Conservation (phyloP, 345 rosid genomes). For the Brassica nigra region DNA sequence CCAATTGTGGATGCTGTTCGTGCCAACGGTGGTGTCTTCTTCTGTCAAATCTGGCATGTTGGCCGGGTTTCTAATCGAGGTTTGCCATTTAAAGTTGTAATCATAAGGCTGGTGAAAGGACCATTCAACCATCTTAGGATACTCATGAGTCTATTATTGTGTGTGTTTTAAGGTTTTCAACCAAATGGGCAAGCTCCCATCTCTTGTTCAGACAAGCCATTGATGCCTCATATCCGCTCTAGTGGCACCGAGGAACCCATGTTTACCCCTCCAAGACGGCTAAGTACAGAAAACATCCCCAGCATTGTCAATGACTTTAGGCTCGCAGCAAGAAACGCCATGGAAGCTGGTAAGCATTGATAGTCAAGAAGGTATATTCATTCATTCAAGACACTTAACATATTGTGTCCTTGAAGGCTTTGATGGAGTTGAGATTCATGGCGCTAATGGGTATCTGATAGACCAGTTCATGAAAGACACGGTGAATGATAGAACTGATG, state of each 20-base stretch:
- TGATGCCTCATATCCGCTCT: slow-evolving; percentile 47
- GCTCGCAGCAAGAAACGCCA: slow-evolving; percentile 76
- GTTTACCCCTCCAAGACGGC: slow-evolving; percentile 61
- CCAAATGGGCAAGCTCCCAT: slow-evolving; percentile 72
- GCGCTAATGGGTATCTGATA: slow-evolving; percentile 66
- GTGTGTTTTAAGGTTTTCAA: slow-evolving; percentile 38
- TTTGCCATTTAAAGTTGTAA: background rate
- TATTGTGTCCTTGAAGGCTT: slow-evolving; percentile 46
- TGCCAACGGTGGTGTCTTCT: slow-evolving; percentile 70
- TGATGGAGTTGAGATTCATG: slow-evolving; percentile 85
- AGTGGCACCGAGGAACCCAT: slow-evolving; percentile 47
- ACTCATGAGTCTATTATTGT: background rate
- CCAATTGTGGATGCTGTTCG: slow-evolving; percentile 87
- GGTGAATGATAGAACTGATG: slow-evolving; percentile 69
- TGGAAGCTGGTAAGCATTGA: slow-evolving; percentile 62
- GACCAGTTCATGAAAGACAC: slow-evolving; percentile 78
- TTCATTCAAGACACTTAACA: slow-evolving; percentile 6
- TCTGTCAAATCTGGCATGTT: slow-evolving; percentile 75
- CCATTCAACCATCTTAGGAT: background rate
- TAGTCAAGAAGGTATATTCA: background rate
- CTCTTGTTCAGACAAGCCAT: slow-evolving; percentile 58
- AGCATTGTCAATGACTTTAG: slow-evolving; percentile 63
- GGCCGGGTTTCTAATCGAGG: slow-evolving; percentile 71
- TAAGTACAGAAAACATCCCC: slow-evolving; percentile 70
- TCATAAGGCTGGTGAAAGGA: background rate